A percentile compares a stretch with the other conserved stretches of the same genome.
These are phyloP conservation scores for Backusella tarrabulga DNA, from an alignment of 192 early-diverging fungal genomes.

Conservation along the genomic window DNA sequence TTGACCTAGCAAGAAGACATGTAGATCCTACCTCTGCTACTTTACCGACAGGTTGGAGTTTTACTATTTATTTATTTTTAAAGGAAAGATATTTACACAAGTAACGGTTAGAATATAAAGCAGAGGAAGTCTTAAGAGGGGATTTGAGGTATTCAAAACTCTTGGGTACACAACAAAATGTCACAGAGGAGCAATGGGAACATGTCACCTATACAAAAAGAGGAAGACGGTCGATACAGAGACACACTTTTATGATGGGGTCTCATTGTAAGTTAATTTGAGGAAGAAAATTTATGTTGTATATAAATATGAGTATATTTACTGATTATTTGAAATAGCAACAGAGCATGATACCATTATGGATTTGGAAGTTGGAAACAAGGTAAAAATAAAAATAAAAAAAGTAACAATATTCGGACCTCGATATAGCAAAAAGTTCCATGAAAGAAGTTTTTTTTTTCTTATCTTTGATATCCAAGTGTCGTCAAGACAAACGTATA, in stretches of 20 bases:
- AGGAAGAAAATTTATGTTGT: not conserved
- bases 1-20: not conserved
- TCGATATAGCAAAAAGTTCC: not conserved
- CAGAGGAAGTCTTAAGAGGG: not conserved
- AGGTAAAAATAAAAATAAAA: not conserved
- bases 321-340: not conserved
- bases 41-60: not conserved
- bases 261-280: not conserved
- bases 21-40: not conserved
- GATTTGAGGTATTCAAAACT: not conserved
- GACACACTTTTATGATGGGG: conserved; percentile 1
- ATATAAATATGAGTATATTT: not conserved
- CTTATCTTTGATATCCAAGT: not conserved
- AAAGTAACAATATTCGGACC: not conserved
- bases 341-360: not conserved
- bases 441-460: not conserved
- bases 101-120: not conserved
- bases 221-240: not conserved
- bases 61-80: not conserved
- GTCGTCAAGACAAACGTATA: not conserved
- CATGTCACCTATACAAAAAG: not conserved
- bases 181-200: not conserved
- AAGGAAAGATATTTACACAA: not conserved
- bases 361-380: conserved; percentile 6
- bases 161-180: not conserved